Conservation (phyloP, 306 rosid species). For the Sindora glabra region DNA sequence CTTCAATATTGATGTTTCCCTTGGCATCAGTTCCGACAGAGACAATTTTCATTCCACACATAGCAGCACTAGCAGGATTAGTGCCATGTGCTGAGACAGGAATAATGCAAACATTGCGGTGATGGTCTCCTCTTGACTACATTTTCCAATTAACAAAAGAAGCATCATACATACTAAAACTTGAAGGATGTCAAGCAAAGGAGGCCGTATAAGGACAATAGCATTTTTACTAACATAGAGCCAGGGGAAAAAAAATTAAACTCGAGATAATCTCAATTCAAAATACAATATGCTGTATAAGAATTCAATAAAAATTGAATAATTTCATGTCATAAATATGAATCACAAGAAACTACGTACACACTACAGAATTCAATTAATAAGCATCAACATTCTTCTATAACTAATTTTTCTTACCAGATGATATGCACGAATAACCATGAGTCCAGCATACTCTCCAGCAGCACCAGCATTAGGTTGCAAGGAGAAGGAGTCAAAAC, state of each 20-base stretch:
- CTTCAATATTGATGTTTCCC: constrained; percentile 89
- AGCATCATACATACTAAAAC: neutral
- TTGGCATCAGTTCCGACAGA: constrained; percentile 95
- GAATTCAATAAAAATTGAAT: neutral
- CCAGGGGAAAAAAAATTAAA: constrained; percentile 11
- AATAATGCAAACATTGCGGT: constrained; percentile 91
- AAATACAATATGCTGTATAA: neutral
- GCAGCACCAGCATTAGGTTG: constrained; percentile 99
- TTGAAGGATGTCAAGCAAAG: neutral
- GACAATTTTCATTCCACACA: constrained; percentile 98
- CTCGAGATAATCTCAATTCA: neutral
- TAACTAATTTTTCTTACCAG: constrained; percentile 29
- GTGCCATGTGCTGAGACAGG: constrained; percentile 99
- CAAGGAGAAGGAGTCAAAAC: constrained; percentile 96
- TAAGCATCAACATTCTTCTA: neutral
- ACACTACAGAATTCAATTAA: neutral
- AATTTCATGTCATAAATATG: neutral
- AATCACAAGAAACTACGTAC: constrained; percentile 1
- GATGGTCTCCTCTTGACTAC: constrained; percentile 92
- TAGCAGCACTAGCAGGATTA: constrained; percentile 99
- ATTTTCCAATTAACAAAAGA: constrained; percentile 22
- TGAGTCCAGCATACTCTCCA: constrained; percentile 99
- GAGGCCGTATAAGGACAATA: neutral
- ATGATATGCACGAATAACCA: constrained; percentile 99
- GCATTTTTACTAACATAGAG: constrained; percentile 6